These are phyloP conservation scores for Trichoderma gracile DNA, from an alignment of 2,329 filamentous ascomycete species.

Conservation along the genomic window DNA sequence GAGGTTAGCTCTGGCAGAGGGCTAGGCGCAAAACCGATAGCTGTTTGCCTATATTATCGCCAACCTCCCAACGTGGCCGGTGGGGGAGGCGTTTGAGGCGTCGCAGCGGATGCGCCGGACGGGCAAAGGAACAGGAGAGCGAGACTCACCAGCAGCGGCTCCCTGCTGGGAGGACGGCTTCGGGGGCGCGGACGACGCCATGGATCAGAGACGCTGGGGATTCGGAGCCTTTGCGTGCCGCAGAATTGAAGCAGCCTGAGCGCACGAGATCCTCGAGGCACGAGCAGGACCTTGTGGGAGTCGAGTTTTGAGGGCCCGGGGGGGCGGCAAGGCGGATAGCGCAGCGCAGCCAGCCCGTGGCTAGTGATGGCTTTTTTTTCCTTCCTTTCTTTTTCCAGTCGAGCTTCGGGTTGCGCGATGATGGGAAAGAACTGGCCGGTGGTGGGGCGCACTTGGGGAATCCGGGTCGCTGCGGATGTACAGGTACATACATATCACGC, in stretches of 20 bases:
- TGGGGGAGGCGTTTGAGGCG: slow-evolving; percentile 3
- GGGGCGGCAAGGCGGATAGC: slow-evolving; percentile 21
- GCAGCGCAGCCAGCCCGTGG: slow-evolving; percentile 19
- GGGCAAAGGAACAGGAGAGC: not conserved
- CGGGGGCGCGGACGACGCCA: slow-evolving; percentile 27
- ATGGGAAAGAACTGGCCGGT: slow-evolving; percentile 15
- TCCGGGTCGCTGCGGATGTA: not conserved
- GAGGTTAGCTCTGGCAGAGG: not conserved
- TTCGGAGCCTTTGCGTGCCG: not conserved
- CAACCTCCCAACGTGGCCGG: not conserved
- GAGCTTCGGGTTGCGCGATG: slow-evolving; percentile 17
- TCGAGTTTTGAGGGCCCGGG: slow-evolving; percentile 22
- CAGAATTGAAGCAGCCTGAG: not conserved
- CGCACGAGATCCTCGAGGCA: slow-evolving; percentile 3
- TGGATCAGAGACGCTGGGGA: slow-evolving; percentile 12
- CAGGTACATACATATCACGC: not conserved
- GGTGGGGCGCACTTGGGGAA: slow-evolving; percentile 13
- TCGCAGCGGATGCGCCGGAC: slow-evolving; percentile 21
- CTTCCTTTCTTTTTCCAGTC: not conserved
- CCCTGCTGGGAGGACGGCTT: slow-evolving; percentile 24
- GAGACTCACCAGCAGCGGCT: slow-evolving; percentile 28
- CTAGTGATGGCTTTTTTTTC: slow-evolving; percentile 15
- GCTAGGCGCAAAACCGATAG: not conserved
- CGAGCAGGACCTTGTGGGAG: slow-evolving; percentile 19
- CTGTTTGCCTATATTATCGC: not conserved